Percentiles rank a stretch among this genome's conserved stretches.
phyloP scores from a whole-genome alignment of 2,329 filamentous ascomycete genomes.

The Sporothrix schenckii region DNA sequence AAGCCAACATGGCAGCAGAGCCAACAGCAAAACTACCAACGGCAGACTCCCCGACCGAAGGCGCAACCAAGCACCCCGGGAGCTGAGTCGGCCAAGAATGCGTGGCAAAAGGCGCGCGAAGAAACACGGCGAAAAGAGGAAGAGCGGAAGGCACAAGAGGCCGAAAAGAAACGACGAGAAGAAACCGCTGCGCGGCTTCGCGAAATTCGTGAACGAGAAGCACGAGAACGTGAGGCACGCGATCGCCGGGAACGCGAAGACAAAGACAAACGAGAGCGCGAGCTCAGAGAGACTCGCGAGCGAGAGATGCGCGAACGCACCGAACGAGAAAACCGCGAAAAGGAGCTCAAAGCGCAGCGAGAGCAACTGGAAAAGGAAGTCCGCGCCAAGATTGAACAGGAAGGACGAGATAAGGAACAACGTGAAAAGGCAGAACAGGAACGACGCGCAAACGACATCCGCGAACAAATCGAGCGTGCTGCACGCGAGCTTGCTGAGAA shows the following conservation, averaged over 20 bases:
- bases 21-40: conserved; percentile 26
- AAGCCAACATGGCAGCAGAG: conserved; percentile 38
- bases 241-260: conserved; percentile 41
- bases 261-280: conserved; percentile 40
- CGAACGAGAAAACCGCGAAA: conserved; percentile 45
- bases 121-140: conserved; percentile 66
- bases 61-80: conserved; percentile 36
- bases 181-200: conserved; percentile 54
- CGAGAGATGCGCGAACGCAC: conserved; percentile 46
- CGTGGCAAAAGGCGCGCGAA: conserved; percentile 71
- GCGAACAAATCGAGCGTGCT: conserved; percentile 48
- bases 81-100: conserved; percentile 49
- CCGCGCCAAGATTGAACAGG: conserved; percentile 39
- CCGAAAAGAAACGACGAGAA: conserved; percentile 62
- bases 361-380: conserved; percentile 43
- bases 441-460: conserved; percentile 30
- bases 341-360: conserved; percentile 39
- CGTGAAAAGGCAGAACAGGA: conserved; percentile 39
- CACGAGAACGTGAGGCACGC: conserved; percentile 42
- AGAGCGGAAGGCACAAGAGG: conserved; percentile 63
- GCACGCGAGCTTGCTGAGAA: conserved; percentile 44
- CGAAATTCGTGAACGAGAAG: conserved; percentile 41
- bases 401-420: conserved; percentile 37
- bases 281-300: conserved; percentile 38
- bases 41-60: conserved; percentile 36